These are phyloP conservation scores for Nevesoporus exiguus DNA, from an alignment of 768 basidiomycete species.

Conservation along the genomic window DNA sequence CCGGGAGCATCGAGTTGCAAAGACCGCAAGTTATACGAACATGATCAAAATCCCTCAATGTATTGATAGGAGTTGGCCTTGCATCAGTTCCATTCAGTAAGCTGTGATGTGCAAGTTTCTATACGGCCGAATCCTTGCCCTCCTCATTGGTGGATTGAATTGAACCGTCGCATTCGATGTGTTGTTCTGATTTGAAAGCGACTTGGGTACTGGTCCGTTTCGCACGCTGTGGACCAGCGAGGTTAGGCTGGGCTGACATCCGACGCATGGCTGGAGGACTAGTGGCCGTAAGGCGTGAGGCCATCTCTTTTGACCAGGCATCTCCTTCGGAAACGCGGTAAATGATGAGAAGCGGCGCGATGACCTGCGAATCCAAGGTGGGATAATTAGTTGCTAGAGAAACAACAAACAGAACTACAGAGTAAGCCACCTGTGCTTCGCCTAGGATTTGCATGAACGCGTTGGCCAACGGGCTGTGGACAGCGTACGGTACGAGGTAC, in stretches of 20 bases:
- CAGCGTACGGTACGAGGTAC: constrained; percentile 30
- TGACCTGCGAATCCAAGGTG: constrained; percentile 31
- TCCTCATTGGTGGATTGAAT: constrained; percentile 9
- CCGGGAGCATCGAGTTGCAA: not conserved
- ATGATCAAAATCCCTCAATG: not conserved
- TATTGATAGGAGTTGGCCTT: not conserved
- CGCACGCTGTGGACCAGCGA: not conserved
- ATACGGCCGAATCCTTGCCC: constrained; percentile 3
- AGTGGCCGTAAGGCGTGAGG: constrained; percentile 5
- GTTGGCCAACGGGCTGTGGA: constrained; percentile 23
- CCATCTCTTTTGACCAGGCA: constrained; percentile 35
- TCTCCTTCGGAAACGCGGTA: constrained; percentile 45
- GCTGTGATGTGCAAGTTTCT: not conserved
- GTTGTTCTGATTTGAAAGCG: constrained; percentile 7
- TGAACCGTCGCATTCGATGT: constrained; percentile 6
- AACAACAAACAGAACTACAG: not conserved
- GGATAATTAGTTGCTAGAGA: not conserved
- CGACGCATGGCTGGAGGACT: constrained; percentile 12
- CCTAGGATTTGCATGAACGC: constrained; percentile 32
- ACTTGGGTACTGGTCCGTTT: constrained; percentile 15
- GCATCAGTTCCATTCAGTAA: not conserved
- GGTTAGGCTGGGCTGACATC: constrained; percentile 1
- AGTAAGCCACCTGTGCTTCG: constrained; percentile 24
- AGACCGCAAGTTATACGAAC: not conserved
- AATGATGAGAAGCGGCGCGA: constrained; percentile 47